Conservation (phyloP, 352 stramenopile genomes). For the Albugo candida region DNA sequence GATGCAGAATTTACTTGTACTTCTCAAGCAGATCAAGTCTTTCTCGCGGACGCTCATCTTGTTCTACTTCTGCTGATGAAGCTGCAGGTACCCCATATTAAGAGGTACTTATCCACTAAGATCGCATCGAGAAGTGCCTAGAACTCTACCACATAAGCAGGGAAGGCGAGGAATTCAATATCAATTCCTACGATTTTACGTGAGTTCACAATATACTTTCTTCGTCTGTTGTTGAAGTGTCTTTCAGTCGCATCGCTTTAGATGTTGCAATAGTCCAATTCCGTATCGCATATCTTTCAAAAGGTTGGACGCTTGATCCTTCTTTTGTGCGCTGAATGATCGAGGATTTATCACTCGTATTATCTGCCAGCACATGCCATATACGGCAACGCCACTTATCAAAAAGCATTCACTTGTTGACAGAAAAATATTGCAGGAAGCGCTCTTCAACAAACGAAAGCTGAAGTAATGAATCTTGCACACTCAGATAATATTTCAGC, state of each 20-base stretch:
- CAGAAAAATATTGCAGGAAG: too few species aligned
- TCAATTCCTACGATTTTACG: neutral
- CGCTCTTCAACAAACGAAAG: conserved; percentile 43
- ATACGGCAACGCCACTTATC: too few species aligned
- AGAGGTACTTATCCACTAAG: conserved; percentile 63
- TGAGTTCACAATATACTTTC: neutral
- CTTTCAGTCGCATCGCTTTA: conserved; percentile 58
- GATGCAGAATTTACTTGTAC: neutral
- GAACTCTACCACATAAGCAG: conserved; percentile 12
- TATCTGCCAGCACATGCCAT: too few species aligned
- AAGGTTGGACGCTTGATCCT: conserved; percentile 25
- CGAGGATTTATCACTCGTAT: conserved; percentile 30
- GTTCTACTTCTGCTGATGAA: conserved; percentile 45
- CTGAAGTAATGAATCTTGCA: conserved; percentile 55
- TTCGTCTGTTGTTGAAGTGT: too few species aligned
- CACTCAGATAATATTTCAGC: conserved; percentile 61
- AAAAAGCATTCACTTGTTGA: too few species aligned
- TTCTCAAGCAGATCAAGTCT: too few species aligned
- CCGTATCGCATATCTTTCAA: conserved; percentile 67
- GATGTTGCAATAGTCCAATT: conserved; percentile 47
- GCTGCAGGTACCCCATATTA: conserved; percentile 42
- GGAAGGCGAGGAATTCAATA: neutral
- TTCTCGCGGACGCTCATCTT: neutral
- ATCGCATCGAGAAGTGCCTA: conserved; percentile 18
- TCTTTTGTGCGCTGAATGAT: conserved; percentile 32